Evolutionary conservation across 306 rosid genomes (phyloP).

Genomic region (Acacia crassicarpa): DNA sequence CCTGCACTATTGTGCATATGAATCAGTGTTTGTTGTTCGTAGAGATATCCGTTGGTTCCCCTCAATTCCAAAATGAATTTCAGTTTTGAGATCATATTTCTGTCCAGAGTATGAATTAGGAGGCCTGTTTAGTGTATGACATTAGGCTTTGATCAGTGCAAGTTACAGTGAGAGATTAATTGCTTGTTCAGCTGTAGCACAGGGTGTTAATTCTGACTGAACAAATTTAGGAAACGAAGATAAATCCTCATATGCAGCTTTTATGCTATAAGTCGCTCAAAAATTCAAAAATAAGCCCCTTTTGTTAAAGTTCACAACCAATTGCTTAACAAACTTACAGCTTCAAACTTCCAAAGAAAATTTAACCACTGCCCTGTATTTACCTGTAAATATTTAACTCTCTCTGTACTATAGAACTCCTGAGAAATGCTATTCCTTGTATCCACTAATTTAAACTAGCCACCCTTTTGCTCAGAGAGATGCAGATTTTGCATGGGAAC

Average conservation of each 20-base stretch:
- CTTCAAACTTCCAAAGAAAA: slow-evolving; percentile 3
- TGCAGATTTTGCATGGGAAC: slow-evolving; percentile 88
- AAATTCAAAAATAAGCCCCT: not conserved
- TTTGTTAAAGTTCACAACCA: not conserved
- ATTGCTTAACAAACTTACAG: not conserved
- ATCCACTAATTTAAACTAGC: not conserved
- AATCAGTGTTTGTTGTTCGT: not conserved
- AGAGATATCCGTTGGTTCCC: not conserved
- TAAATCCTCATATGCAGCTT: not conserved
- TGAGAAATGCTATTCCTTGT: not conserved
- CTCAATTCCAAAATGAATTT: not conserved
- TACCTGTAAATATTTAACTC: not conserved
- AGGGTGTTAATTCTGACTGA: not conserved
- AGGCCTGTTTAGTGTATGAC: not conserved
- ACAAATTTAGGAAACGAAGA: not conserved
- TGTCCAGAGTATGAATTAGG: not conserved
- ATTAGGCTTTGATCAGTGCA: not conserved
- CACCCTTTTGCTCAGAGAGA: slow-evolving; percentile 55
- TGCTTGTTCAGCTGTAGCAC: not conserved
- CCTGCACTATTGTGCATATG: not conserved
- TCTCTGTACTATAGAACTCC: not conserved
- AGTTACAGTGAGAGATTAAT: not conserved
- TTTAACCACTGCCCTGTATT: not conserved
- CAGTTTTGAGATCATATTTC: slow-evolving; percentile 5
- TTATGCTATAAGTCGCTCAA: not conserved